phyloP scores from a whole-genome alignment of 495 filamentous ascomycete genomes.

The Podospora didyma region DNA sequence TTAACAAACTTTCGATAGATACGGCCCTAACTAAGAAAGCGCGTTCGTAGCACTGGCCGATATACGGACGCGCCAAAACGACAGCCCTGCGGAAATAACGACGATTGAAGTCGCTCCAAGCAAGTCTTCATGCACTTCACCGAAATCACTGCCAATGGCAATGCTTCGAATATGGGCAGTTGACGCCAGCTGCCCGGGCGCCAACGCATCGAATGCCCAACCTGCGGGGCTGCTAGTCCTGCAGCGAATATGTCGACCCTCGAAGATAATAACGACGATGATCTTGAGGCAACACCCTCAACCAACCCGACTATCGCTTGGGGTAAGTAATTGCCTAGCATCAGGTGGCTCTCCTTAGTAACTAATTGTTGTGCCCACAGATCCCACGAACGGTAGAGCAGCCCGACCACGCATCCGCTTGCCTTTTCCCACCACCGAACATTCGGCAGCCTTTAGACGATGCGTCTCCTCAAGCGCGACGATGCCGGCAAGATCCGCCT shows the following conservation, averaged over 20 bases:
- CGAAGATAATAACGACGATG: neutral
- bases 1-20: too few relatives aligned
- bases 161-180: neutral
- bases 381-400: neutral
- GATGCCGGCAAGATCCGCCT: neutral
- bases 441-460: neutral
- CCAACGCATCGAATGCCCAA: slow-evolving; percentile 4
- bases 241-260: too few relatives aligned
- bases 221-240: slow-evolving; percentile 4
- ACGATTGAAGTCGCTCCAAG: too few relatives aligned
- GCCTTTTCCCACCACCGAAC: slow-evolving; percentile 1
- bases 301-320: neutral
- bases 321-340: slow-evolving; percentile 2
- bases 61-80: too few relatives aligned
- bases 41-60: too few relatives aligned
- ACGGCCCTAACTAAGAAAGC: too few relatives aligned
- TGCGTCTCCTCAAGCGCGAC: neutral
- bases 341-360: neutral
- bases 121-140: too few relatives aligned
- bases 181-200: slow-evolving; percentile 1
- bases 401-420: neutral
- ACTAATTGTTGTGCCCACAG: neutral
- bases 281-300: neutral
- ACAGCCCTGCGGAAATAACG: too few relatives aligned
- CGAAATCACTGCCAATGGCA: too few relatives aligned